phyloP scores from a whole-genome alignment of 805 yeast genomes.

The Cyberlindnera subsufficiens region DNA sequence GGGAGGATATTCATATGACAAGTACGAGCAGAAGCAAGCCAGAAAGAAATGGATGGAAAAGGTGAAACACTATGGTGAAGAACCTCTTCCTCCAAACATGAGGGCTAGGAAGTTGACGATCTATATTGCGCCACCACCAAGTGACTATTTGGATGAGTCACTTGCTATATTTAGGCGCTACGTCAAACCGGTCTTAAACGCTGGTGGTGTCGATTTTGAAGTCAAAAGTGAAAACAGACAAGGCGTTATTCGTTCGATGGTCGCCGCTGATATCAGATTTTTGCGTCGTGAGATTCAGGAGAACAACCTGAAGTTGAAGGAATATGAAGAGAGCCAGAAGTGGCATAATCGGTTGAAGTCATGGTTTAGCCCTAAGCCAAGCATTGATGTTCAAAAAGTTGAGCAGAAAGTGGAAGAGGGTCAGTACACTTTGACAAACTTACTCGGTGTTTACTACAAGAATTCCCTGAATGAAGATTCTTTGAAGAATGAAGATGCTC shows the following conservation, averaged over 20 bases:
- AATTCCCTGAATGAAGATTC: constrained; percentile 9
- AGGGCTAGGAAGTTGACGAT: constrained; percentile 73
- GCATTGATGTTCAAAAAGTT: constrained; percentile 13
- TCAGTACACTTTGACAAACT: constrained; percentile 35
- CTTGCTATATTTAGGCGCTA: constrained; percentile 68
- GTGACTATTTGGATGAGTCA: constrained; percentile 75
- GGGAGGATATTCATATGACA: constrained; percentile 80
- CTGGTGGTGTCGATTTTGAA: constrained; percentile 82
- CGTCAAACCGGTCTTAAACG: constrained; percentile 78
- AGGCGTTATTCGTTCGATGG: constrained; percentile 78
- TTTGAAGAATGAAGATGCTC: constrained; percentile 39
- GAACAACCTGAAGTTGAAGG: constrained; percentile 19
- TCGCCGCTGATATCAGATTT: constrained; percentile 77
- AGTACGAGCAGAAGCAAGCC: constrained; percentile 59
- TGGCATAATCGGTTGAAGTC: constrained; percentile 15
- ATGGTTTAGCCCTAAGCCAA: constrained; percentile 7
- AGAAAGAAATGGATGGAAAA: constrained; percentile 57
- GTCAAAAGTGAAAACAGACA: constrained; percentile 73
- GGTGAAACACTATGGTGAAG: constrained; percentile 50
- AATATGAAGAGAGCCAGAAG: constrained; percentile 13
- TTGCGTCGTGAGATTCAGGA: constrained; percentile 45
- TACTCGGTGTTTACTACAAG: constrained; percentile 54
- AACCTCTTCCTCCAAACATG: constrained; percentile 39
- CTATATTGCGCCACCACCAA: constrained; percentile 95
- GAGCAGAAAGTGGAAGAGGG: constrained; percentile 22